A percentile compares a stretch with the other conserved stretches of the same genome.
Conservation (phyloP, 2,329 filamentous ascomycete genomes). For the Microdochium paspali region DNA sequence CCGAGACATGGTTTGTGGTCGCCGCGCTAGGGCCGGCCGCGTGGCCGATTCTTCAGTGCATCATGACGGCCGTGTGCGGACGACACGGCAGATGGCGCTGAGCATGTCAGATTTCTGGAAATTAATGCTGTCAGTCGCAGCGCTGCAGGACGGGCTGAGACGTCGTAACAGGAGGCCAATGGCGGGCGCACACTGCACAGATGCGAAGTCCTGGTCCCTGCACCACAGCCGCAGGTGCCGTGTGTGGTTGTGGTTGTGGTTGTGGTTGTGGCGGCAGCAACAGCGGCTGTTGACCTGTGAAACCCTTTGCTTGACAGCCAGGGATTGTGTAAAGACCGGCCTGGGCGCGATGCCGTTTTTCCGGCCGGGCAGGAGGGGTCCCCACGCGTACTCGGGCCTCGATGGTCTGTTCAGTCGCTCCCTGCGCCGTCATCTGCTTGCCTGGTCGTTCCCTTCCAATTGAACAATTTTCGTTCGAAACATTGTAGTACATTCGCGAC, state of each 20-base stretch:
- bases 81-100: no score
- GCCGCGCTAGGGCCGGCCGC: background rate
- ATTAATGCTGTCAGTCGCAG: no score
- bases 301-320: background rate
- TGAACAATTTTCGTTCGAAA: no score
- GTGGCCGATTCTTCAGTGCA: background rate
- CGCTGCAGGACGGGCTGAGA: no score
- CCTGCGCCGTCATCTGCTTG: slow-evolving; percentile 1
- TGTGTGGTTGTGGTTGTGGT: background rate
- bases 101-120: no score
- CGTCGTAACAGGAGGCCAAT: no score
- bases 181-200: background rate
- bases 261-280: background rate
- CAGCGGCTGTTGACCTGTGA: background rate
- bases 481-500: no score
- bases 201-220: background rate
- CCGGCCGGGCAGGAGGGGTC: background rate
- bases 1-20: background rate
- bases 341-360: background rate
- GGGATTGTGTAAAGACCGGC: background rate
- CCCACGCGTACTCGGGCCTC: background rate
- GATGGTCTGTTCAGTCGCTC: background rate
- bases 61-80: no score
- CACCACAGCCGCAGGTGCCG: no score
- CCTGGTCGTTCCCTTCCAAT: no score